Base-by-base conservation (phyloP, 108 stramenopile genomes). In the Skeletonema menzelii region DNA sequence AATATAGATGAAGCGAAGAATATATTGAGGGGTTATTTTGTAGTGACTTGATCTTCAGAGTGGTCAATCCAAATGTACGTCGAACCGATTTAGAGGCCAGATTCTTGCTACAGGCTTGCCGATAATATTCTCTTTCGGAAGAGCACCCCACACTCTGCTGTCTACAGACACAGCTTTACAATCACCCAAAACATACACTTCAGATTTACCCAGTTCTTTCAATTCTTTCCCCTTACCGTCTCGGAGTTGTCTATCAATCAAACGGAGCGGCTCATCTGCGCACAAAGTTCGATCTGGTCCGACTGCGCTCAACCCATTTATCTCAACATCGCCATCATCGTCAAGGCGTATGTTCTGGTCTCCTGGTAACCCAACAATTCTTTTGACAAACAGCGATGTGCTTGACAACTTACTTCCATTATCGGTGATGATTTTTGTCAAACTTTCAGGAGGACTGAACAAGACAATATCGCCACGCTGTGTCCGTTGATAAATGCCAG, bases 391-490 rank as follows among this genome's bases (percentile, higher is more conserved):
- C 38, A 78, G 24, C 20, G 85, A 75, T 26, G 73, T 70, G 20
- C 79, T 70, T 12, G 74, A 70, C 13, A 75, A 63, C 40, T 72
- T 63, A 57, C 76, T 77, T 3, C 75, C 71, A 56, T 61, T 79
- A 42, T 49, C 66, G 15, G 32, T 58, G 19, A 82, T 70, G 55
- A 88, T 84, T 19, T 78, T 71, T 34, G 22, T 30, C 37, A 88
- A 62, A 24, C 82, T 65, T 46, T 72, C 64, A 22, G 82, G 83
- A 65, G 87, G 87, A 3, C 69, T 63, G 63, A 88, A 88, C 40
- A 88, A 63, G 32, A 83, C 47, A 22, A 88, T 57, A 78, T 88
- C 84, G 27, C 80, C 82, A 11, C 72, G 61, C 1, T 73, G 32
- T 12, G 72, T 84, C 34, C 76, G 58, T 47, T 80, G 60, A 28